Percentiles rank a stretch among this genome's conserved stretches.
Evolutionary conservation across 2,329 filamentous ascomycete genomes (phyloP).

Genomic region (Talaromyces rugulosus): DNA sequence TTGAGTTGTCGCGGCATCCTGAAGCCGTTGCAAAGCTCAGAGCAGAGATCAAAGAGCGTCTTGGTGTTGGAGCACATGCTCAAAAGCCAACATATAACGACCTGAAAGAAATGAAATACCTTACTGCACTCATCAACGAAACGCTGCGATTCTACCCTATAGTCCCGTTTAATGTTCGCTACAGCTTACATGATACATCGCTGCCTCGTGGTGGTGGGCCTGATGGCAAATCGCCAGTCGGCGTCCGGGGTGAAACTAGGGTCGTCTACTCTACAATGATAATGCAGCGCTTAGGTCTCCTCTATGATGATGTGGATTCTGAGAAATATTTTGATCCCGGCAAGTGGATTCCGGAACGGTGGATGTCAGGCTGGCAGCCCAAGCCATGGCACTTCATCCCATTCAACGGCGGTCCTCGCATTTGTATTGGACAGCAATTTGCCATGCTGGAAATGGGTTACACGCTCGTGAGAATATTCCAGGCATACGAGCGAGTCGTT

Average conservation of each 20-base stretch:
- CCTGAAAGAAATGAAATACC: constrained; percentile 83
- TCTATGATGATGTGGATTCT: constrained; percentile 41
- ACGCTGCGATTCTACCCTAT: constrained; percentile 72
- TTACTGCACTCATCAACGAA: constrained; percentile 68
- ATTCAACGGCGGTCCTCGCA: constrained; percentile 51
- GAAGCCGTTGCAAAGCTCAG: constrained; percentile 61
- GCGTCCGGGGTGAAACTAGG: constrained; percentile 45
- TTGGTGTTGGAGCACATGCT: constrained; percentile 58
- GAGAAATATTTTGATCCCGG: constrained; percentile 37
- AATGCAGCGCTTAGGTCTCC: constrained; percentile 49
- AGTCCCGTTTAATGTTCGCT: constrained; percentile 74
- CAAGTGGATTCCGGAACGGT: constrained; percentile 49
- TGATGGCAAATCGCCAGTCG: constrained; percentile 42
- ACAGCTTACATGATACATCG: constrained; percentile 67
- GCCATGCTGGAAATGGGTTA: constrained; percentile 57
- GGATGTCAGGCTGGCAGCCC: constrained; percentile 48
- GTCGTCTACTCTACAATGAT: constrained; percentile 49
- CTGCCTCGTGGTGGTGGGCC: constrained; percentile 62
- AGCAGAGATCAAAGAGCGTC: constrained; percentile 67
- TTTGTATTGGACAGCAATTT: constrained; percentile 58
- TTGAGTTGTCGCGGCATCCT: constrained; percentile 71
- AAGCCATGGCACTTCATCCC: constrained; percentile 54
- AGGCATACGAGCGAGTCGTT: constrained; percentile 36
- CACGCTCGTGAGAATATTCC: constrained; percentile 40
- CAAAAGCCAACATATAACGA: constrained; percentile 63